Conservation (phyloP, 257 asterid species). For the Solanum pennellii region DNA sequence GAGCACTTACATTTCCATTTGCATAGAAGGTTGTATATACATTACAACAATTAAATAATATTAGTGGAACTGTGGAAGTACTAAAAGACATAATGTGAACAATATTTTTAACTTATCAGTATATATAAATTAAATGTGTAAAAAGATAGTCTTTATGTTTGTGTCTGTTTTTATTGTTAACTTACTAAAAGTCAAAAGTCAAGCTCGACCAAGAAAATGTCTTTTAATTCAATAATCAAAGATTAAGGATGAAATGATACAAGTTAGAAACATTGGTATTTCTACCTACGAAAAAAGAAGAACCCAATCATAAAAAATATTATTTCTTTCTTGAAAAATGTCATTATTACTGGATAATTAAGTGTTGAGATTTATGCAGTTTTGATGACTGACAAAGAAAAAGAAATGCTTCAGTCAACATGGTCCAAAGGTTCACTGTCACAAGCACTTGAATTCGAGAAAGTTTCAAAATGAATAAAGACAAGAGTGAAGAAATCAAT, state of each 20-base stretch:
- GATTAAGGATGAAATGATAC: background rate
- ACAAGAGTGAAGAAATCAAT: too few species aligned
- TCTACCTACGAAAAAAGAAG: background rate
- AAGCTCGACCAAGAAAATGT: background rate
- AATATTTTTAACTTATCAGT: too few species aligned
- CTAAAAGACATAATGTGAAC: too few species aligned
- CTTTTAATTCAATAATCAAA: background rate
- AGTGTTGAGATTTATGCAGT: background rate
- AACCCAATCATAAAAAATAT: background rate
- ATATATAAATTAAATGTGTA: too few species aligned
- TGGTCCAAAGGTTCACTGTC: too few species aligned
- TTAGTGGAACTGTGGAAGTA: background rate
- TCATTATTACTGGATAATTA: background rate
- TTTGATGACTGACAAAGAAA: too few species aligned
- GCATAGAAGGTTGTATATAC: conserved; percentile 29
- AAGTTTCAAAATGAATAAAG: too few species aligned
- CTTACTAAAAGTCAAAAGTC: background rate
- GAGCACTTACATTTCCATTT: conserved; percentile 37
- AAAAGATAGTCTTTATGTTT: too few species aligned
- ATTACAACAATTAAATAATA: background rate
- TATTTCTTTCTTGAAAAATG: background rate
- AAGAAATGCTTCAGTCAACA: too few species aligned
- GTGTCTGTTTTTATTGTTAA: background rate
- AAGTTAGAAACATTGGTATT: background rate
- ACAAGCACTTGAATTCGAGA: too few species aligned